Evolutionary conservation across 495 filamentous ascomycete genomes (phyloP), one percentile per base, ranked within the genome.

Genomic region (Entonaema liquescens): DNA sequence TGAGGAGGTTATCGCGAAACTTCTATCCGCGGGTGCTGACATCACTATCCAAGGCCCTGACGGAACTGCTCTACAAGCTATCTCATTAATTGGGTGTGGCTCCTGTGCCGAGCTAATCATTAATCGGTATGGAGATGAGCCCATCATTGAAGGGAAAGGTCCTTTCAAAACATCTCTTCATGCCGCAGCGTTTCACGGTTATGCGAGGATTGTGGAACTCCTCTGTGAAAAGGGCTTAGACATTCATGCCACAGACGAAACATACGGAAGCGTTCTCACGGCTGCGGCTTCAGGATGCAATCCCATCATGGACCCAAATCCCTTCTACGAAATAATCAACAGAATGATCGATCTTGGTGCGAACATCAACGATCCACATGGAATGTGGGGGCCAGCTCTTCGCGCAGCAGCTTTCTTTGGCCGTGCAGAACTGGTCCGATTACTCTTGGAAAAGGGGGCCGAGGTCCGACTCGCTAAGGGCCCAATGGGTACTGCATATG

Each of bases 161-260:
- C 55, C 64, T 15, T 60, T 67, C 17, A 42, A 56, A 2, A 67
- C 64, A 4, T 60, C 64, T 19, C 64, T 67, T 33, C 64, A 67
- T 38, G 56, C 42, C 15, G 64, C 64, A 15, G 55, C 64, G 2
- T 67, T 53, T 44, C 21, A 67, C 12, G 64, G 64, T 15, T 56
- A 60, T 42, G 3, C 42, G 2, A 29, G 50, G 13, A 8, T 67
- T 25, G 64, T 67, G 8, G 40, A 60, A 15, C 56, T 67, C 13
- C 64, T 67, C 11, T 62, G 59, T 9, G 17, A 26, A 4, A 62
- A 53, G 29, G 17, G 29, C 1, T 29, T 38, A 2, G 28, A 62
- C n/a, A 11, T 36, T 25, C 19, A 31, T n/a, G 42, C 59, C 11
- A 62, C 42, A 15, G 9, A 62, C 29, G 21, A 26, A 13, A 62